phyloP scores from a whole-genome alignment of 768 basidiomycete species.

The Trametes coccinea region DNA sequence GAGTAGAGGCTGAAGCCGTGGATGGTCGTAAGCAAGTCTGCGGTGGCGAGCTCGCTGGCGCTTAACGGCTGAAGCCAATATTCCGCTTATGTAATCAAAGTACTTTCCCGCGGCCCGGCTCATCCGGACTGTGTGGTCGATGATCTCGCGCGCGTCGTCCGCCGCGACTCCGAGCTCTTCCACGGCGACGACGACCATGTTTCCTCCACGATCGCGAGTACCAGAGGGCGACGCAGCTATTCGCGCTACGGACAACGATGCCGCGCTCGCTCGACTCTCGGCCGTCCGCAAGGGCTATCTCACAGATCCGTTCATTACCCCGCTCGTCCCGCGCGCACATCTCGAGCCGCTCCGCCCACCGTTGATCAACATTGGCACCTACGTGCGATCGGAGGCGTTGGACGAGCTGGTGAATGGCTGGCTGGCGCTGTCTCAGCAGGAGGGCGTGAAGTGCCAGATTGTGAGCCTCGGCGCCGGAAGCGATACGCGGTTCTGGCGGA shows the following conservation, averaged over 20 bases:
- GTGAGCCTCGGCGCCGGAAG: conserved; percentile 95
- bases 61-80: background rate
- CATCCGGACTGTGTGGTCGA: background rate
- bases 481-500: conserved; percentile 93
- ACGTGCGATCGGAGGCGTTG: conserved; percentile 77
- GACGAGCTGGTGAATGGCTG: conserved; percentile 74
- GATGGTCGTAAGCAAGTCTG: background rate
- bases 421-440: conserved; percentile 46
- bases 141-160: background rate
- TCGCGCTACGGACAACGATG: conserved; percentile 81
- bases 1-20: background rate
- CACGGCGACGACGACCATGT: conserved; percentile 5
- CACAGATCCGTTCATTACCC: conserved; percentile 67
- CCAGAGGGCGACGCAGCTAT: conserved; percentile 60
- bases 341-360: conserved; percentile 67
- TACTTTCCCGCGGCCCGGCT: background rate
- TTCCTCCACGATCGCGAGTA: conserved; percentile 14
- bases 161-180: background rate
- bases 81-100: background rate
- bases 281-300: conserved; percentile 82
- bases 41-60: background rate
- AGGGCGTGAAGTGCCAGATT: conserved; percentile 69
- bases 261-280: conserved; percentile 81
- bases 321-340: conserved; percentile 66
- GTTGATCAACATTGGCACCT: conserved; percentile 94